Evolutionary conservation across 2,329 filamentous ascomycete genomes (phyloP).

Genomic region (Microsporum ferrugineum): DNA sequence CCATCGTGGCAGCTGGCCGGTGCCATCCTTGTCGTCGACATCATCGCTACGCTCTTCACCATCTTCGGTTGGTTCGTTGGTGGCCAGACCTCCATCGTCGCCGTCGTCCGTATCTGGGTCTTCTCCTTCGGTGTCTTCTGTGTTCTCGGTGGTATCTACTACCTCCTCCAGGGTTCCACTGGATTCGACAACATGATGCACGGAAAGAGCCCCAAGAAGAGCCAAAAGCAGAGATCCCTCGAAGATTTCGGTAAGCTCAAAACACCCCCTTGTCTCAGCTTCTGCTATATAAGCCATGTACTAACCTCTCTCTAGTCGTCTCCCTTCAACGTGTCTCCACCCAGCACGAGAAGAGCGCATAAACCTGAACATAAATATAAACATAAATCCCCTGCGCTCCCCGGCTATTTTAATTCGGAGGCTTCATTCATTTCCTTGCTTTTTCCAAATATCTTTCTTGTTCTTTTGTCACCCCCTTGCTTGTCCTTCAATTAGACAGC

Average conservation of each 20-base stretch:
- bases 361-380: slow-evolving; percentile 24
- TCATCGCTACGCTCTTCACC: slow-evolving; percentile 74
- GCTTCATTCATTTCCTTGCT: not conserved
- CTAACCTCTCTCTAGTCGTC: slow-evolving; percentile 48
- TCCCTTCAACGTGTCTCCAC: slow-evolving; percentile 82
- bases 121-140: slow-evolving; percentile 86
- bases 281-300: slow-evolving; percentile 4
- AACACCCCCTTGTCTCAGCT: not conserved
- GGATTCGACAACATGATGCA: slow-evolving; percentile 91
- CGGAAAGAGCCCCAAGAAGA: slow-evolving; percentile 74
- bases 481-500: slow-evolving; percentile 6
- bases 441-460: slow-evolving; percentile 6
- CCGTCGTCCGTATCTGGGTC: slow-evolving; percentile 79
- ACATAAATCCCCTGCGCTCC: slow-evolving; percentile 5
- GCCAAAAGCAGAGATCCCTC: slow-evolving; percentile 69
- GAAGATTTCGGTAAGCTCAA: slow-evolving; percentile 70
- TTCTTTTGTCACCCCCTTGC: slow-evolving; percentile 9
- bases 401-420: not conserved
- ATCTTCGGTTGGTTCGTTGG: slow-evolving; percentile 72
- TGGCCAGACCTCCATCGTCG: slow-evolving; percentile 62
- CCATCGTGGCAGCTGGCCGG: slow-evolving; percentile 74
- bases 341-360: slow-evolving; percentile 80
- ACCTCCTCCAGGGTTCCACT: slow-evolving; percentile 67
- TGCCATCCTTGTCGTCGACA: slow-evolving; percentile 70
- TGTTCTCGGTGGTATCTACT: slow-evolving; percentile 66